Evolutionary conservation across 768 basidiomycete genomes (phyloP), one percentile per base, ranked within the genome.

Genomic region (Myochromella boudieri): DNA sequence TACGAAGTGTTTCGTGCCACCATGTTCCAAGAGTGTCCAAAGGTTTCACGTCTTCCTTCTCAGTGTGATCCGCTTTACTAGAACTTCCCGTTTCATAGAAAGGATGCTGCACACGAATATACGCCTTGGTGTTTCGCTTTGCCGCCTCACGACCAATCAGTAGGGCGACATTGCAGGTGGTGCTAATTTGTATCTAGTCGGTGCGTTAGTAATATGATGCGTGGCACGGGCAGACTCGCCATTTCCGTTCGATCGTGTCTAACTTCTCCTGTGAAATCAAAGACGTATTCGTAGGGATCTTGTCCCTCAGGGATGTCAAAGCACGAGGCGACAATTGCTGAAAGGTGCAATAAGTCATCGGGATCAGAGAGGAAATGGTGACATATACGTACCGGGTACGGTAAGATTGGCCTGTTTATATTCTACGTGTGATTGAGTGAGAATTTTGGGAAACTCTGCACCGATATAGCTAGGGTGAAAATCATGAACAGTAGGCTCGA

Each of bases 1-100:
- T 79, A 26, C 91, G 78, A 20, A 88, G 69, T 1, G 87, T 81
- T 69, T 93, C 91, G 55, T 94, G 91, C 88, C 90, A 93, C 91
- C 91, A 94, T 14, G 71, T 80, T 14, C 91, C 91, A 49, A 83
- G 66, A 5, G 81, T 76, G 36, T 82, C 84, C 15, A 71, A 66
- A 9, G 91, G 90, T 59, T 87, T 86, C 38, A 83, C 66, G 46
- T 85, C 82, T 37, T 87, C 84, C 60, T 82, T 85, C 70, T 92
- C 91, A 43, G 80, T 71, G 50, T 82, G 77, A 14, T 71, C 52
- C 31, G 76, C 77, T 63, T 88, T 91, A 50, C 78, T 80, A 26
- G 57, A 56, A 6, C 36, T 44, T 3, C 80, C 70, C 17, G 82
- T 83, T 58, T 89, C 82, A 61, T 92, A 92, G 62, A 84, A 89